Evolutionary conservation across 345 rosid species (phyloP), one percentile per base, ranked within the genome.

Genomic region (Excoecaria cochinchinensis): DNA sequence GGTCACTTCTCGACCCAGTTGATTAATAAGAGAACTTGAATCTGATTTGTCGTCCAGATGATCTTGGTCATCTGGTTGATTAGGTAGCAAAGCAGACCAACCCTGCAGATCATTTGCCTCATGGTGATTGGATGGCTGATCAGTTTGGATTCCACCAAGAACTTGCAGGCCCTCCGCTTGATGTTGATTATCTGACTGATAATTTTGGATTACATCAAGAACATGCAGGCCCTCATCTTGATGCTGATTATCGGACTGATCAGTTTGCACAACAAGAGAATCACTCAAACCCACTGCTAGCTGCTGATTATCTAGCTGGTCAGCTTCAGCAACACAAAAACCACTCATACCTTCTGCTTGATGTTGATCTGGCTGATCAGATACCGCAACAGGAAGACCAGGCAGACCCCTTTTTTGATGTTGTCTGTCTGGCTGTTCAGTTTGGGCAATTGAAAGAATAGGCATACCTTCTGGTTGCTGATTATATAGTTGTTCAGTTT

Each of bases 1-100:
- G 4, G 93, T 78, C 57, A 85, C 78, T 57, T 94, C 98, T 68
- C 84, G 88, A 51, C 90, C 94, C 69, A 94, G 87, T 66, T 76
- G 80, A 72, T 80, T 76, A 52, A 94, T 87, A 47, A 94, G 85
- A 53, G 85, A 76, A 64, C 77, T 81, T n/a, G 79, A 74, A 31
- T 91, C 90, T 3, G 84, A 78, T 59, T 83, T 77, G 25, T 84
- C 79, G 3, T 39, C 78, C 4, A n/a, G 74, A 14, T 66, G 82
- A 59, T 57, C 63, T 46, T 68, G 76, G 69, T 60, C 38, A 46
- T 74, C 61, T 36, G 74, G 50, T 53, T 42, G 50, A 64, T 66
- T 65, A 58, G 15, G 10, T 50, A 39, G 63, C 6, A 14, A 14
- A n/a, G 21, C 6, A 53, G 74, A 57, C 22, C 56, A 44, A 56